Percentiles rank a stretch among this genome's conserved stretches.
phyloP scores from a whole-genome alignment of 768 basidiomycete genomes.

The Termitomyces sp. region DNA sequence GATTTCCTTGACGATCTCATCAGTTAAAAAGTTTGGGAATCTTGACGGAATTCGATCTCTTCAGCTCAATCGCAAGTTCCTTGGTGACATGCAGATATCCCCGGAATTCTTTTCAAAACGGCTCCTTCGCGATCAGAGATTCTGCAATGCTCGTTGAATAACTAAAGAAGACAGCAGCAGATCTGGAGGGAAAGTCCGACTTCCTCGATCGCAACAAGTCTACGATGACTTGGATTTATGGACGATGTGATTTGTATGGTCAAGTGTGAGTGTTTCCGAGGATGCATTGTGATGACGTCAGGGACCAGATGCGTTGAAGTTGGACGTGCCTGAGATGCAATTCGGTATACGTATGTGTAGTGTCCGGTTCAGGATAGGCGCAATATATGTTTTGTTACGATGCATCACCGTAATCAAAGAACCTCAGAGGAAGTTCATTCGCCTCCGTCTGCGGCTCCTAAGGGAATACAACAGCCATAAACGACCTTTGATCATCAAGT shows the following conservation, averaged over 20 bases:
- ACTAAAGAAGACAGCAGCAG: constrained; percentile 10
- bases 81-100: constrained; percentile 15
- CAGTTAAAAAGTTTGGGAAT: constrained; percentile 13
- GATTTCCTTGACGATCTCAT: constrained; percentile 68
- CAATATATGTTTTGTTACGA: too few relatives aligned
- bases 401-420: neutral
- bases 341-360: too few relatives aligned
- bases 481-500: neutral
- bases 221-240: neutral
- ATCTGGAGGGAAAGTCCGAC: constrained; percentile 23
- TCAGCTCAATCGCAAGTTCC: neutral
- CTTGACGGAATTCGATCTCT: neutral
- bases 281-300: too few relatives aligned
- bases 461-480: neutral
- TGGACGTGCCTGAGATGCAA: too few relatives aligned
- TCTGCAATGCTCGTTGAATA: constrained; percentile 7
- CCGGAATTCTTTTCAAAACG: constrained; percentile 21
- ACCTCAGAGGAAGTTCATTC: neutral
- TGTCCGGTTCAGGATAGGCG: too few relatives aligned
- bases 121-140: constrained; percentile 14
- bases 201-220: too few relatives aligned
- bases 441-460: neutral
- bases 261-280: too few relatives aligned
- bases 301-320: too few relatives aligned
- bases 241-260: neutral